Percentiles rank a stretch among this genome's conserved stretches.
These are phyloP conservation scores for Trichoderma brevicompactum DNA, from an alignment of 2,329 filamentous ascomycete species.

Conservation along the genomic window DNA sequence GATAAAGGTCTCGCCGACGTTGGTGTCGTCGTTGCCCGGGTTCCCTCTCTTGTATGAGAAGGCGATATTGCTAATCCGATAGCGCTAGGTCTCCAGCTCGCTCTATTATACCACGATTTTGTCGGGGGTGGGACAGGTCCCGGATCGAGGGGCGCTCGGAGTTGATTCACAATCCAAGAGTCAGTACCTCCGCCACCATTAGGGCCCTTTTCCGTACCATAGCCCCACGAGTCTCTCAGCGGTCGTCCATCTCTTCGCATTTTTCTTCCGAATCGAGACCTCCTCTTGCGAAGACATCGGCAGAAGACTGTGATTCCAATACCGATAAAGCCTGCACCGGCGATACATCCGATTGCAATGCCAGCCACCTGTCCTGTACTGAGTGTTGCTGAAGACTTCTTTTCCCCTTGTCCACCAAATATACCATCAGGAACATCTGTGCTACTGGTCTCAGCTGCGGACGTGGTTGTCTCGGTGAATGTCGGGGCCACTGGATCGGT, in stretches of 20 bases:
- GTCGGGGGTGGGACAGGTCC: constrained; percentile 32
- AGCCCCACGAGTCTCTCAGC: constrained; percentile 45
- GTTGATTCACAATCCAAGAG: constrained; percentile 38
- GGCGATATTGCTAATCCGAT: constrained; percentile 54
- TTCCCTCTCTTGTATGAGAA: constrained; percentile 33
- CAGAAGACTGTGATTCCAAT: constrained; percentile 53
- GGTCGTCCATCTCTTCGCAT: constrained; percentile 12
- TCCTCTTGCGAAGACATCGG: constrained; percentile 47
- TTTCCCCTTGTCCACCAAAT: constrained; percentile 1
- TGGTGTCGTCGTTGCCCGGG: constrained; percentile 31
- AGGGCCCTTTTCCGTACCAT: constrained; percentile 38
- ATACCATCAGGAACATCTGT: constrained; percentile 20
- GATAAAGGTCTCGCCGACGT: constrained; percentile 44
- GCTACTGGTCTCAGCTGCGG: constrained; percentile 3
- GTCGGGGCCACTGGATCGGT: constrained; percentile 6
- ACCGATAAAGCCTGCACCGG: constrained; percentile 51
- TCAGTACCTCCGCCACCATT: constrained; percentile 30
- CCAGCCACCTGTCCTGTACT: constrained; percentile 58
- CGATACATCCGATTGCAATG: constrained; percentile 60
- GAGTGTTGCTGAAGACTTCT: constrained; percentile 31
- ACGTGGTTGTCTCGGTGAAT: constrained; percentile 16
- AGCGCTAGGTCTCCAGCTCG: constrained; percentile 43
- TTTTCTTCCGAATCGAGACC: constrained; percentile 36
- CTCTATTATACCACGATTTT: constrained; percentile 36
- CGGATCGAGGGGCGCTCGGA: constrained; percentile 34